These are phyloP conservation scores for Cryptosporidium sp. DNA, from an alignment of 169 alveolate genomes.

Conservation along the genomic window DNA sequence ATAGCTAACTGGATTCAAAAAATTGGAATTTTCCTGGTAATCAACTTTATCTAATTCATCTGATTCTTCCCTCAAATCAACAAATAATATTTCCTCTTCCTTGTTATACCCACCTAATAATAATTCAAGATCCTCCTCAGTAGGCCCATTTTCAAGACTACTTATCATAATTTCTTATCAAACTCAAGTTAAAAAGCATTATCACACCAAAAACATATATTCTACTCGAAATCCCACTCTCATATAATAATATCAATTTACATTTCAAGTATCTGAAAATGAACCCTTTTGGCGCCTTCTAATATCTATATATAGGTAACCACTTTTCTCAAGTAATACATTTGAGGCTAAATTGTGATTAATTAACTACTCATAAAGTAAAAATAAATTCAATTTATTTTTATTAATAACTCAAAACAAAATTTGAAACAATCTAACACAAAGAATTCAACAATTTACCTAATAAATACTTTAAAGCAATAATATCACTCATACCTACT, in stretches of 20 bases:
- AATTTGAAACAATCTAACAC: neutral
- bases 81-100: neutral
- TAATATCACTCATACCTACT: neutral
- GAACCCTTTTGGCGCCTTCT: constrained; percentile 1
- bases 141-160: constrained; percentile 57
- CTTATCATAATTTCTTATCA: constrained; percentile 12
- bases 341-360: neutral
- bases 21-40: neutral
- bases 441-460: neutral
- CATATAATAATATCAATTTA: neutral
- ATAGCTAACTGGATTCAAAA: neutral
- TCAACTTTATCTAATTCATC: neutral
- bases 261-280: constrained; percentile 14
- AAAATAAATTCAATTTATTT: neutral
- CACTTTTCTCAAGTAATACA: neutral
- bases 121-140: constrained; percentile 54
- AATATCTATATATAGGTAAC: neutral
- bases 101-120: neutral
- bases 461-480: neutral
- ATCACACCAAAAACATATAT: neutral
- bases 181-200: neutral
- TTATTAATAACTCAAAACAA: neutral
- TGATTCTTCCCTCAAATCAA: constrained; percentile 25
- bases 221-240: neutral
- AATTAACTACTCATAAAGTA: neutral